A percentile compares a stretch with the other conserved stretches of the same genome.
Conservation (phyloP, 208 protist genomes). For the Acanthamoeba polyphaga region DNA sequence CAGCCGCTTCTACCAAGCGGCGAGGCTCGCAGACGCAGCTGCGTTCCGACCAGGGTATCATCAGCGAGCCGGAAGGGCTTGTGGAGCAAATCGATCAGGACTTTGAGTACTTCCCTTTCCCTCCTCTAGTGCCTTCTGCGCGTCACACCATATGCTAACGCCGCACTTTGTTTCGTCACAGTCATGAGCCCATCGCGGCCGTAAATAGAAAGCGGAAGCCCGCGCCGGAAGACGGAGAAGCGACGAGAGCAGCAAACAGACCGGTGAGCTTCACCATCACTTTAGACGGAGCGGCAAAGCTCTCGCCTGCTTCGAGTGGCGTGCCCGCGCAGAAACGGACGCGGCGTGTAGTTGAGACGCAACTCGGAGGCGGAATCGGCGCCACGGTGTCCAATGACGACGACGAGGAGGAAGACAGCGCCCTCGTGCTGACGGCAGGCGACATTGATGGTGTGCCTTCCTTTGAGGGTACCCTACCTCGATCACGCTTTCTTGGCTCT, state of each 20-base stretch:
- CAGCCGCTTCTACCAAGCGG: background rate
- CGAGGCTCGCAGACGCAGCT: background rate
- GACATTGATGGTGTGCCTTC: background rate
- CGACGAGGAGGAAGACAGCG: background rate
- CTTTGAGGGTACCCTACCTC: background rate
- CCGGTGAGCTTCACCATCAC: slow-evolving; percentile 32
- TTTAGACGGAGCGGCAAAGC: background rate
- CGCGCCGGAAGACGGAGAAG: background rate
- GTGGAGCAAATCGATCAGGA: background rate
- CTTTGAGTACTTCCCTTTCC: no score
- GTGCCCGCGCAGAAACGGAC: background rate
- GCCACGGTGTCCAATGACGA: background rate
- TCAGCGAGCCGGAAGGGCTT: background rate
- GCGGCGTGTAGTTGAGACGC: no score
- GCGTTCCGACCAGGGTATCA: background rate
- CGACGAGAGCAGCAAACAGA: background rate
- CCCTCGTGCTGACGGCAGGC: background rate
- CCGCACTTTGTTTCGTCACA: no score
- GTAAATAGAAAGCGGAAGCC: background rate
- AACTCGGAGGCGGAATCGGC: background rate
- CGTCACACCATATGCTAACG: no score
- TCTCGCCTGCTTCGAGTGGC: background rate
- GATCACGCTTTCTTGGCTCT: background rate
- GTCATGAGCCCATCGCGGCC: no score
- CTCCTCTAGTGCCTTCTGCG: no score